A percentile compares a stretch with the other conserved stretches of the same genome.
Evolutionary conservation across 176 grass and related monocot species (phyloP).

Genomic region (Oryza brachyantha): DNA sequence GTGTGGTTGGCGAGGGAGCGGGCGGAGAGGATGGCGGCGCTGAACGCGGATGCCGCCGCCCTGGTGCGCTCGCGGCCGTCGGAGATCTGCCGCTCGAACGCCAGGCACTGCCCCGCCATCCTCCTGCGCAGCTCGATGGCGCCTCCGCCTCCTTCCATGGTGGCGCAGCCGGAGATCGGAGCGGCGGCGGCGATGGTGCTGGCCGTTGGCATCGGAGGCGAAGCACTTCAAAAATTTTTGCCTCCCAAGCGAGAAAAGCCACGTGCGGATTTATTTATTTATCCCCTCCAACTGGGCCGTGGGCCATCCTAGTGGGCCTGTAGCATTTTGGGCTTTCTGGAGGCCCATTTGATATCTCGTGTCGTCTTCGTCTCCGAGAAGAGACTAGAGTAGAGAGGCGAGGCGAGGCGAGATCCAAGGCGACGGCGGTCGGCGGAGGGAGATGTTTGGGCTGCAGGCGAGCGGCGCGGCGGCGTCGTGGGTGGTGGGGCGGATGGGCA

Average conservation of each 20-base stretch:
- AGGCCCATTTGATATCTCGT: neutral
- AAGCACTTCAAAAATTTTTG: neutral
- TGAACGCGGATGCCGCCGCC: constrained; percentile 44
- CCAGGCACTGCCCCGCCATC: constrained; percentile 33
- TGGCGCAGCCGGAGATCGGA: neutral
- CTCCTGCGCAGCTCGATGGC: constrained; percentile 14
- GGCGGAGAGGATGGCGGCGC: constrained; percentile 48
- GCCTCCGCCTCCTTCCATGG: constrained; percentile 24
- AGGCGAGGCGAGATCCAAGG: constrained; percentile 25
- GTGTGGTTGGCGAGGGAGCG: constrained; percentile 45
- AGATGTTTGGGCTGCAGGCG: constrained; percentile 73
- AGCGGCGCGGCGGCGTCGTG: constrained; percentile 72
- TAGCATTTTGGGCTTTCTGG: neutral
- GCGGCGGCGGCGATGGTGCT: neutral
- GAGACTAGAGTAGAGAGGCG: too few relatives aligned
- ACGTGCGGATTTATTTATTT: neutral
- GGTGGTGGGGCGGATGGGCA: constrained; percentile 80
- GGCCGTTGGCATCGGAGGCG: constrained; percentile 5
- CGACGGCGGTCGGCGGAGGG: neutral
- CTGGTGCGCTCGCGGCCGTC: constrained; percentile 16
- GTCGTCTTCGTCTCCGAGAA: neutral
- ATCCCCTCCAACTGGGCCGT: neutral
- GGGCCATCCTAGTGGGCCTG: neutral
- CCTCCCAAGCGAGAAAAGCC: neutral
- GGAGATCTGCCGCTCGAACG: constrained; percentile 34